Conservation (phyloP, 169 alveolate species). For the Plasmodium reichenowi region DNA sequence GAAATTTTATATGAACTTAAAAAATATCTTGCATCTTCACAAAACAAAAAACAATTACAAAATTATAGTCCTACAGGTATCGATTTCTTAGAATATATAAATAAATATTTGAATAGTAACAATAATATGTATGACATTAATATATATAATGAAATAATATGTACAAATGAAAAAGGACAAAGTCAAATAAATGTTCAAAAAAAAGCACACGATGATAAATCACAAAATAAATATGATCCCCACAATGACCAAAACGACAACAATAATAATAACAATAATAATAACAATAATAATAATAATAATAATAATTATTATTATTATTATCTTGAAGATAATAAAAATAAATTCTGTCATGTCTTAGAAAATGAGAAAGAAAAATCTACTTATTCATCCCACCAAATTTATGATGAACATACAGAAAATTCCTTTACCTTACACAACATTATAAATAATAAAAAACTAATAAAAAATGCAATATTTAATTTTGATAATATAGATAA, state of each 20-base stretch:
- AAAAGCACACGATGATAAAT: background rate
- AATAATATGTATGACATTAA: constrained; percentile 18
- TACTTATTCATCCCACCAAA: background rate
- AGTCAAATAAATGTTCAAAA: background rate
- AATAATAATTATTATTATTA: too few relatives aligned
- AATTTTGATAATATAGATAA: constrained; percentile 8
- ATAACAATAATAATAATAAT: too few relatives aligned
- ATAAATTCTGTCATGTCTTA: background rate
- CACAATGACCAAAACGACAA: too few relatives aligned
- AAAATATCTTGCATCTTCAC: constrained; percentile 41
- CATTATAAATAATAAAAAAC: constrained; percentile 13
- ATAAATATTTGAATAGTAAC: constrained; percentile 43
- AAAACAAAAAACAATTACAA: constrained; percentile 11
- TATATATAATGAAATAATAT: constrained; percentile 48
- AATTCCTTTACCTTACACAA: constrained; percentile 37
- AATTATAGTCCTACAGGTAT: constrained; percentile 25
- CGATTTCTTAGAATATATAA: constrained; percentile 30
- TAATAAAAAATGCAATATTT: constrained; percentile 21
- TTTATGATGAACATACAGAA: constrained; percentile 26
- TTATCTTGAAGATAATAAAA: too few relatives aligned
- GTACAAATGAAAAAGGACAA: constrained; percentile 2
- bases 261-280: too few relatives aligned
- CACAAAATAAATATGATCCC: background rate
- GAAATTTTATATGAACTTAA: constrained; percentile 8
- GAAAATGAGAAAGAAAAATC: constrained; percentile 1